Evolutionary conservation across 306 rosid species (phyloP).

Genomic region (Cicer yamashitae): DNA sequence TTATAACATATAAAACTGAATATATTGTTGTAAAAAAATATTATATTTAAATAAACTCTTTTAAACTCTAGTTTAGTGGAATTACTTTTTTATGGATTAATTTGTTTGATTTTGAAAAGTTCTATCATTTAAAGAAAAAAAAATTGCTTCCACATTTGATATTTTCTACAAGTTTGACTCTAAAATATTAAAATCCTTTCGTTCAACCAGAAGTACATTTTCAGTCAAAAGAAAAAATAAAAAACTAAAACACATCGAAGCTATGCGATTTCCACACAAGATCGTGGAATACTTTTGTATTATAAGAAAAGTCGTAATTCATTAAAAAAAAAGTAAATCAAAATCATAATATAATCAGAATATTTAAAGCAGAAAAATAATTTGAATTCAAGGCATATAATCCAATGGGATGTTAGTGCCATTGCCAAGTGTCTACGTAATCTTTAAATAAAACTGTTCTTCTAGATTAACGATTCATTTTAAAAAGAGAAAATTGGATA

Average conservation of each 20-base stretch:
- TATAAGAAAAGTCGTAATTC: background rate
- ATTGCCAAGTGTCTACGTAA: background rate
- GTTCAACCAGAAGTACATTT: background rate
- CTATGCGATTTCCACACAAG: background rate
- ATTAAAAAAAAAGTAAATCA: no score
- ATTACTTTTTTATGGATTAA: no score
- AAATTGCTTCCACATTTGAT: background rate
- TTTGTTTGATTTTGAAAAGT: no score
- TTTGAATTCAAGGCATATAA: background rate
- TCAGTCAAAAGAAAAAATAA: background rate
- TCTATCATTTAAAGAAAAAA: no score
- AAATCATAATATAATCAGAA: background rate
- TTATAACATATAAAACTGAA: no score
- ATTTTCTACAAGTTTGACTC: background rate
- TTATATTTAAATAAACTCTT: no score
- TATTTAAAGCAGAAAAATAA: background rate
- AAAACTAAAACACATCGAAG: no score
- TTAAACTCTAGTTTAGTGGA: no score
- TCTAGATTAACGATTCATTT: no score
- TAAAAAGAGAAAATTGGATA: no score
- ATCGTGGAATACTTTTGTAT: background rate
- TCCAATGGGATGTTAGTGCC: background rate
- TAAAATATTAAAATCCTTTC: background rate
- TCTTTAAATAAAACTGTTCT: no score
- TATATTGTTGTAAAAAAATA: no score